A percentile compares a stretch with the other conserved stretches of the same genome.
These are phyloP conservation scores for Spathaspora boniae DNA, from an alignment of 805 yeast species.

Conservation along the genomic window DNA sequence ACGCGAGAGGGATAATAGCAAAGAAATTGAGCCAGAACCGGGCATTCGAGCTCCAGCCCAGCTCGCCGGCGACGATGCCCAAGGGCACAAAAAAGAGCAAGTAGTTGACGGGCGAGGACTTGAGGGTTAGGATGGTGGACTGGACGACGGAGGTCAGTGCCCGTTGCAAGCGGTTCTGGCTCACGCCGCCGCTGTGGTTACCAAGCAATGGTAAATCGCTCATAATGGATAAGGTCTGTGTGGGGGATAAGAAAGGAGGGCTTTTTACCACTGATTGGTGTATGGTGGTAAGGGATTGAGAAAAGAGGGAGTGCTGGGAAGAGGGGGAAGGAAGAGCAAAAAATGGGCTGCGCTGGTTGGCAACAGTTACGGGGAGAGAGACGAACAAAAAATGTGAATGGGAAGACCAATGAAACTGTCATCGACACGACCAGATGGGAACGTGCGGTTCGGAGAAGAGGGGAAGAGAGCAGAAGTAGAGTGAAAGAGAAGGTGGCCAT, in stretches of 20 bases:
- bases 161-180: background rate
- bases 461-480: too few species aligned
- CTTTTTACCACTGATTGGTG: too few species aligned
- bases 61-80: slow-evolving; percentile 70
- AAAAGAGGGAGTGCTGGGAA: too few species aligned
- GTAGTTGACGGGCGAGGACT: slow-evolving; percentile 71
- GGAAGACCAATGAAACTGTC: too few species aligned
- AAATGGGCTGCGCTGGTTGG: background rate
- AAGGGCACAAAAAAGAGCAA: slow-evolving; percentile 83
- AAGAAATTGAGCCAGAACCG: slow-evolving; percentile 74
- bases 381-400: slow-evolving; percentile 1
- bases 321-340: too few species aligned
- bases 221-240: slow-evolving; percentile 5
- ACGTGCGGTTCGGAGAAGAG: too few species aligned
- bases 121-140: slow-evolving; percentile 25
- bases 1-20: slow-evolving; percentile 91
- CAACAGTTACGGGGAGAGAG: background rate
- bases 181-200: too few species aligned
- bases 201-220: slow-evolving; percentile 10
- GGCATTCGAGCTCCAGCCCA: slow-evolving; percentile 51
- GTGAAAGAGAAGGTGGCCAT: too few species aligned
- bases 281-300: too few species aligned
- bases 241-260: background rate
- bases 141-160: background rate
- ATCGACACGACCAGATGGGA: too few species aligned